Base-by-base conservation (phyloP, 164 flowering plant species). In the Aristolochia contorta region DNA sequence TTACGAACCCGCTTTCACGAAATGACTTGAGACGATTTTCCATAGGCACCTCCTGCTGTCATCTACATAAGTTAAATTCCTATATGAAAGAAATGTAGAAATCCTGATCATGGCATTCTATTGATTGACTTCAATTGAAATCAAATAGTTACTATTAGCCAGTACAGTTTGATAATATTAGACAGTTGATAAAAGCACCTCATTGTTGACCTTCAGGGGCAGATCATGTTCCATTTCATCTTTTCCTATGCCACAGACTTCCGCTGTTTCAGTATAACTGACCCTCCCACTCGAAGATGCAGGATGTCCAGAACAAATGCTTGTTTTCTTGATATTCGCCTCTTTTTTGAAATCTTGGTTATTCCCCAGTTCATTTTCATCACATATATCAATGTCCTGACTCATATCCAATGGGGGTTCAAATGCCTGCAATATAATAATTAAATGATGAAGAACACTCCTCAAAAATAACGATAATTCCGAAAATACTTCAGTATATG, bases 331-430 rank as follows among this genome's bases (percentile, higher is more conserved):
- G 46, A 62, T 68, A 30, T 45, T 57, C 15, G 59, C 47, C 20
- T 32, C 62, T 16, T n/a, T 16, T 54, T 46, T 19, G 20, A 19
- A 24, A 30, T 47, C 32, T 10, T 47, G 53, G 64, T 67, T 51
- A 21, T 71, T 70, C 58, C 68, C 59, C 25, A 54, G 53, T 22
- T 59, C 50, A 67, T 69, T 55, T 23, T 75, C 77, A 54, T 78
- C 91, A 77, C 74, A 71, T 58, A 62, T 60, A 71, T 82, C 83
- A 19, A 66, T 59, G 59, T 84, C 90, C 69, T 78, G 85, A 68
- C 85, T 88, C 93, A 92, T 79, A 76, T 92, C 96, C 62, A 92
- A 68, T 33, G 97, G 96, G 54, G 98, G 94, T 22, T 89, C 96
- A 83, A 93, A 93, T 67, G 87, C 91, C 98, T 93, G 81, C 62